Base-by-base conservation (phyloP, 176 grass and related monocot genomes). In the Melocanna baccifera region DNA sequence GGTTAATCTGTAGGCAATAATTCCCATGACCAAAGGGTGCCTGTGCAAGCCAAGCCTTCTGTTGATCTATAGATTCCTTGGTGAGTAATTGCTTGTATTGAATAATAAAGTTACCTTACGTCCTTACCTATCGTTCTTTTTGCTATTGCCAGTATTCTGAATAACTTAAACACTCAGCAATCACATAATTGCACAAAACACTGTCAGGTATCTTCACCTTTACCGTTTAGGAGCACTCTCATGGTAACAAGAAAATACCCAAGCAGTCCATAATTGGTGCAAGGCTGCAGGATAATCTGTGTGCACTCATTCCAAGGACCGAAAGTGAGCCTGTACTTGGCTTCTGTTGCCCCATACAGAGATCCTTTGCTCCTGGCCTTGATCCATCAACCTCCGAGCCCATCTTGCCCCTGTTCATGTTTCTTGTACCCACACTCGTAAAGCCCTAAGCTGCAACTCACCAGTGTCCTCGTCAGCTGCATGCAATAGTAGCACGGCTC, bases 401-500 rank as follows among this genome's bases (percentile, higher is more conserved):
- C 67, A 90, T 90, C 69, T 78, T 79, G 79, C 48, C 69, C 59
- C 80, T 90, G 84, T 87, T 69, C 84, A 83, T 86, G 75, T 73
- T 68, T 78, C 50, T 75, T 80, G 84, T 51, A 83, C 75, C 30
- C 22, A 80, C 28, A 12, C 79, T 41, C 19, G 39, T 82, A 86
- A 90, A 83, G 72, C 74, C 43, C 51, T 71, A 82, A 68, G n/a
- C 48, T 87, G 80, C 84, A 50, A 41, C 61, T 83, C 75, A 53
- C 85, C 85, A 84, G 80, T 80, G 80, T 84, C 42, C 85, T 80
- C 59, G 59, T 87, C 89, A 80, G 61, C 80, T 45, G 89, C 75
- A 91, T 87, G 80, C 80, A 80, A 76, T 46, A 75, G 51, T 62
- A 84, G 75, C 75, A 74, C 56, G 68, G 58, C 32, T 77, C 73